Percentiles rank a stretch among this genome's conserved stretches.
Evolutionary conservation across 169 alveolate species (phyloP).

Genomic region (Eimeria sp.): DNA sequence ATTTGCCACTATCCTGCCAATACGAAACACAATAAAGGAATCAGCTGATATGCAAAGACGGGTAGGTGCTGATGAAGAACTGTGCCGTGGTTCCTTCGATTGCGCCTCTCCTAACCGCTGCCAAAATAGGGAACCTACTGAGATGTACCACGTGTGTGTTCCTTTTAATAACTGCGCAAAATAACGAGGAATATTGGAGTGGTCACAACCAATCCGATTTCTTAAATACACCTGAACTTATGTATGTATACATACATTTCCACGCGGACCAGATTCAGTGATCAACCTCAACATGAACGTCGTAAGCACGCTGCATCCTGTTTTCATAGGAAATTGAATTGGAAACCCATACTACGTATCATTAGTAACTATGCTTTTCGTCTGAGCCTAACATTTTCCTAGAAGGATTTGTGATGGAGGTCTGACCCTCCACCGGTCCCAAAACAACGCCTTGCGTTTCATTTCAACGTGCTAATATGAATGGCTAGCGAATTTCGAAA

Average conservation of each 20-base stretch:
- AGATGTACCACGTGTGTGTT: background rate
- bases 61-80: background rate
- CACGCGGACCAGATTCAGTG: background rate
- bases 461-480: background rate
- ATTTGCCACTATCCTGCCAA: background rate
- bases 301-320: background rate
- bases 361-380: background rate
- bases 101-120: background rate
- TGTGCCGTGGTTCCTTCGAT: background rate
- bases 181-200: background rate
- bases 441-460: background rate
- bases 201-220: background rate
- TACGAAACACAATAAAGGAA: background rate
- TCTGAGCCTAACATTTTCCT: too few relatives aligned
- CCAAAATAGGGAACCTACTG: background rate
- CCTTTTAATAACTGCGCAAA: background rate
- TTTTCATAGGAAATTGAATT: background rate
- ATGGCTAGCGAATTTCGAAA: background rate
- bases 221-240: background rate
- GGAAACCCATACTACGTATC: background rate
- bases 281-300: background rate
- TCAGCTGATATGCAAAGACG: background rate
- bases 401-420: background rate
- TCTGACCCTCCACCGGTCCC: background rate
- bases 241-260: background rate